These are phyloP conservation scores for Begonia peltatifolia DNA, from an alignment of 306 rosid genomes.

Conservation along the genomic window DNA sequence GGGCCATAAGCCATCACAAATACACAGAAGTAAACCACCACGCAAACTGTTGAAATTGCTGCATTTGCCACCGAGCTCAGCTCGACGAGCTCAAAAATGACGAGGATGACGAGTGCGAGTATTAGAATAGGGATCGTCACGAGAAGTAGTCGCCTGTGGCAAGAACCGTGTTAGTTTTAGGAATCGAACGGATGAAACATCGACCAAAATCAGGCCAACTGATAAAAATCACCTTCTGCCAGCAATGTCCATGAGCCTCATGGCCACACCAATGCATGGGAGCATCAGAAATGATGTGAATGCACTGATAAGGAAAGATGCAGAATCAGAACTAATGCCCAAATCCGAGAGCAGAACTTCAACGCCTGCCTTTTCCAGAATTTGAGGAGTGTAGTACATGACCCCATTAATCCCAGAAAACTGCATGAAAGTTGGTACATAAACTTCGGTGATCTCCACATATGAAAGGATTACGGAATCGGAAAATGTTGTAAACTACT, in stretches of 20 bases:
- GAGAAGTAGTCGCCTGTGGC: slow-evolving; percentile 51
- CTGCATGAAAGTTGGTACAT: slow-evolving; percentile 19
- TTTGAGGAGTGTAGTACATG: slow-evolving; percentile 82
- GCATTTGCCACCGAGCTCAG: slow-evolving; percentile 39
- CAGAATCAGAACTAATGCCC: slow-evolving; percentile 43
- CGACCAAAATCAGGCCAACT: no score
- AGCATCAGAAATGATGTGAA: slow-evolving; percentile 73
- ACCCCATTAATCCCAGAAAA: slow-evolving; percentile 82
- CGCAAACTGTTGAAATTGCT: slow-evolving; percentile 48
- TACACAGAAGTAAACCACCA: slow-evolving; percentile 43
- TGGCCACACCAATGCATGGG: slow-evolving; percentile 55
- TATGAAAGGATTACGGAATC: neutral
- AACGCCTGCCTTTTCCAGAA: slow-evolving; percentile 75
- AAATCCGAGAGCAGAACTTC: slow-evolving; percentile 47
- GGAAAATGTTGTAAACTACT: no score
- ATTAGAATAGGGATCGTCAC: slow-evolving; percentile 57
- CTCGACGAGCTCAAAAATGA: slow-evolving; percentile 23
- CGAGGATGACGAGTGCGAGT: slow-evolving; percentile 33
- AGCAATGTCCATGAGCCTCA: slow-evolving; percentile 62
- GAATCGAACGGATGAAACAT: neutral
- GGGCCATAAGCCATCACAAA: slow-evolving; percentile 73
- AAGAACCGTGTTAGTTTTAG: neutral
- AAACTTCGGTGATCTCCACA: neutral
- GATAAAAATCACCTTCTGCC: slow-evolving; percentile 47
- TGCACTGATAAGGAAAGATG: slow-evolving; percentile 72